Base-by-base conservation (phyloP, 75 land plant genomes). In the Cupressus sempervirens region DNA sequence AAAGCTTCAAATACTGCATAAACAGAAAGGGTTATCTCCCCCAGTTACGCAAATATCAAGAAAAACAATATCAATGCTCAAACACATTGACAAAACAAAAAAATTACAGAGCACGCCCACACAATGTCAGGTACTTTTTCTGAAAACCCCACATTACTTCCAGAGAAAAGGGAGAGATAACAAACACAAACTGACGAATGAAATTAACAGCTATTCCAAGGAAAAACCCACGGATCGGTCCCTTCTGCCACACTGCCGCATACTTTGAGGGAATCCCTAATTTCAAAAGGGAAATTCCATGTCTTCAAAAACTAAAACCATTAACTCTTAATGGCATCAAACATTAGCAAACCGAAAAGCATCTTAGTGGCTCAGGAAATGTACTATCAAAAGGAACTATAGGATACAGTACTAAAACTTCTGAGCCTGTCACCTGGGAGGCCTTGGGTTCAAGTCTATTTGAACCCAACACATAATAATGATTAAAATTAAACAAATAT, bases 91-190 rank as follows among this genome's bases (percentile, higher is more conserved):
- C 62, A 56, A 16, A 16, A 56, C 62, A 56, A 56, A 68, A 68
- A 68, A 68, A 68, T 48, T 65, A 68, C 74, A 72, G 74, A 72
- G 74, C 32, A 72, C 32, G 35, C 74, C 74, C n/a, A 62, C 67
- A 62, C 1, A 72, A 32, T 72, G 74, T 72, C 74, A 2, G 74
- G 1, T 62, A 62, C 26, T 23, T 62, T 62, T 62, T 62, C 4
- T 23, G 67, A 23, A 62, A 62, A 20, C 0, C 29, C 67, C 67
- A n/a, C 7, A 1, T 68, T 8, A 0, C 34, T 68, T 8, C 7
- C 1, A 68, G 10, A 68, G 32, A n/a, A 68, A 29, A n/a, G 0
- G 12, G 29, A 0, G 35, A 72, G 35, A 13, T 14, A 72, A 32
- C 74, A 2, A 72, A 4, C 35, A 35, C 36, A 72, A 32, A n/a